Base-by-base conservation (phyloP, 768 basidiomycete genomes). In the Trametes coccinea region DNA sequence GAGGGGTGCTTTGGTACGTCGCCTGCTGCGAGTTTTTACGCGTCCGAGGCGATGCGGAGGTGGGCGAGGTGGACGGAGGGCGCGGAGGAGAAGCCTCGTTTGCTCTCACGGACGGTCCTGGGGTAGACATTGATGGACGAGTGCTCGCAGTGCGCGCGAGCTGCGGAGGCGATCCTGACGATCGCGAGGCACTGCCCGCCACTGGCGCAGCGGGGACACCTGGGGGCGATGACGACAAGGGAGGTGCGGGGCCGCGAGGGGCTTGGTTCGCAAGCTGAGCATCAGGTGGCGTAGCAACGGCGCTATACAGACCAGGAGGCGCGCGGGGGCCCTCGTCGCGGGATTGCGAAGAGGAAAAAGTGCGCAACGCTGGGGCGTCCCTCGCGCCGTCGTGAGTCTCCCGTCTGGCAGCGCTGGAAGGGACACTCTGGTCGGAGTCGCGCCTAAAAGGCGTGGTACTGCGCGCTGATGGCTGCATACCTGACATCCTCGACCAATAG, bases 261-360 rank as follows among this genome's bases (percentile, higher is more conserved):
- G 49, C 34, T 27, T 33, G 44, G 41, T 53, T 27, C 39, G 50
- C 34, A 40, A 33, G 40, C 29, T 29, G 40, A n/a, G 30, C 60
- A 56, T 67, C 66, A 50, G 60, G 50, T 40, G 60, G 52, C 56
- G 53, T 65, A 29, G 59, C 59, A 60, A 63, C 55, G n/a, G 56
- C 31, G n/a, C 56, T 45, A 22, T 63, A 53, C 10, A 63, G 51
- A 4, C 66, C 63, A 6, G 63, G 61, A 5, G 66, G 66, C 40
- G 61, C 67, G 41, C 67, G 67, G 4, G 62, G 62, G 43, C 50
- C 57, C 27, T 59, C 55, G 3, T 43, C 56, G 41, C 59, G 55
- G 29, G 50, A 45, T 40, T 48, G 56, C 29, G 46, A 54, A 27
- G 29, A 34, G 34, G 56, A 45, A 17, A 44, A 5, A 17, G 45